These are phyloP conservation scores for Boechera stricta DNA, from an alignment of 345 rosid species.

Conservation along the genomic window DNA sequence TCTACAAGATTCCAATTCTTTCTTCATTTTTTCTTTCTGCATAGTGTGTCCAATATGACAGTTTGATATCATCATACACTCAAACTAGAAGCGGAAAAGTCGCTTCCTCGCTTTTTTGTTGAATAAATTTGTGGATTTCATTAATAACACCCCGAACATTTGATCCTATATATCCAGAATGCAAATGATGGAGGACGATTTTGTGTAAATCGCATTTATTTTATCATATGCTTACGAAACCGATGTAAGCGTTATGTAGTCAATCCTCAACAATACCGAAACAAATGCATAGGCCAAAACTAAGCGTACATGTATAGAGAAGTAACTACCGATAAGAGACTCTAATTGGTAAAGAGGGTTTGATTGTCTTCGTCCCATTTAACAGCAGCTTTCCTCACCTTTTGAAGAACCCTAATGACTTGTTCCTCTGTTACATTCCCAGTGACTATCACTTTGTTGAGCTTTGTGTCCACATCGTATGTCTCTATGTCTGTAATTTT, in stretches of 20 bases:
- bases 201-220: not conserved
- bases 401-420: conserved; percentile 74
- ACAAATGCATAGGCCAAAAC: conserved; percentile 16
- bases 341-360: conserved; percentile 37
- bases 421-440: conserved; percentile 77
- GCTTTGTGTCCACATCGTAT: conserved; percentile 73
- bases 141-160: not conserved
- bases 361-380: conserved; percentile 50
- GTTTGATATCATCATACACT: conserved; percentile 1
- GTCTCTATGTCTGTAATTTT: conserved; percentile 66
- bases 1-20: conserved; percentile 18
- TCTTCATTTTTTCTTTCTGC: conserved; percentile 10
- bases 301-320: not conserved
- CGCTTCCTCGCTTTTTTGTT: conserved; percentile 28
- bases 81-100: conserved; percentile 24
- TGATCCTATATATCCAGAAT: not conserved
- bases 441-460: conserved; percentile 81
- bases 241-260: not conserved
- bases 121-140: conserved; percentile 25
- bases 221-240: not conserved
- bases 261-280: not conserved
- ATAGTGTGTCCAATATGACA: not conserved
- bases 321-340: not conserved
- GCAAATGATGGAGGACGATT: not conserved
- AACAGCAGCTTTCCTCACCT: conserved; percentile 70